These are phyloP conservation scores for Spathaspora passalidarum DNA, from an alignment of 805 yeast species.

Conservation along the genomic window DNA sequence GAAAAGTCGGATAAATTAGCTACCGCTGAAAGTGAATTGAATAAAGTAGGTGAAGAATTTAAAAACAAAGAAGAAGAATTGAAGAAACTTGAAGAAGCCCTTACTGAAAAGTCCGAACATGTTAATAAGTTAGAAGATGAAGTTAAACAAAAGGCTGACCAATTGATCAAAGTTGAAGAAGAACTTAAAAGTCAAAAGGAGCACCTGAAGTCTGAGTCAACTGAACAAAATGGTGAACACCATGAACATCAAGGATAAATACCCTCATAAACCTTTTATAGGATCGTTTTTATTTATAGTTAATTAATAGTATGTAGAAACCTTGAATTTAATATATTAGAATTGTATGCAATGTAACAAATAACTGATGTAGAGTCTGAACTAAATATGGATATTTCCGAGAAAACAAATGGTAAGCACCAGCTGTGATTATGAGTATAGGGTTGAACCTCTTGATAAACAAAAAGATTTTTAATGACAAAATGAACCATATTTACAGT, in stretches of 20 bases:
- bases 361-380: no score
- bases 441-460: no score
- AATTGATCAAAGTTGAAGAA: neutral
- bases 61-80: neutral
- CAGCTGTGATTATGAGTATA: no score
- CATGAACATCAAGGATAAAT: slow-evolving; percentile 1
- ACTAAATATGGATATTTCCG: no score
- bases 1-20: slow-evolving; percentile 2
- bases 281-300: neutral
- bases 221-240: neutral
- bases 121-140: neutral
- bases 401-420: no score
- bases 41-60: neutral
- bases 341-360: no score
- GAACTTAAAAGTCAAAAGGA: neutral
- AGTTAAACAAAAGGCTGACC: slow-evolving; percentile 2
- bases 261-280: neutral
- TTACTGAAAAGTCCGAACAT: neutral
- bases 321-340: neutral
- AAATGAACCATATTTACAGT: no score
- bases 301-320: neutral
- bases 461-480: no score
- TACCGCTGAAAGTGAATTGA: neutral
- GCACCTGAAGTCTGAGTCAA: neutral
- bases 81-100: neutral